Conservation (phyloP, 208 protist genomes). For the Leishmania guyanensis region DNA sequence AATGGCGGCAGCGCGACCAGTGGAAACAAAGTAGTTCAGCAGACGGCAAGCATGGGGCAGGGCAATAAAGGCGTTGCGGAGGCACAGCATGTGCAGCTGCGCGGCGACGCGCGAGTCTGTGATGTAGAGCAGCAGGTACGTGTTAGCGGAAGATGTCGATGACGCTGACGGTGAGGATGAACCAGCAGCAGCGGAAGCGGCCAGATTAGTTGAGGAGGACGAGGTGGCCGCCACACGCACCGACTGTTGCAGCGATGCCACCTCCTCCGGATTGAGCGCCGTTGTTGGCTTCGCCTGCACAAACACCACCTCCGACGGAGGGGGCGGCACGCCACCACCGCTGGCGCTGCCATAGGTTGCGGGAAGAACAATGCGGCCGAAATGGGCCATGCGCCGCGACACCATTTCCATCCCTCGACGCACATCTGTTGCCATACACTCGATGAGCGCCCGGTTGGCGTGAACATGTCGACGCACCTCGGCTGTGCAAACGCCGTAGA, state of each 20-base stretch:
- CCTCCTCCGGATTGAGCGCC: conserved; percentile 31
- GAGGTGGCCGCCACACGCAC: conserved; percentile 17
- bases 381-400: conserved; percentile 28
- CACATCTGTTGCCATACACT: conserved; percentile 78
- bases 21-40: conserved; percentile 39
- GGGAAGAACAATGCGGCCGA: conserved; percentile 22
- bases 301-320: conserved; percentile 41
- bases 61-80: conserved; percentile 59
- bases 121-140: conserved; percentile 51
- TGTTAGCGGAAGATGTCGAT: background rate
- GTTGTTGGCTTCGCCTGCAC: conserved; percentile 27
- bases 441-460: conserved; percentile 39
- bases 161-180: background rate
- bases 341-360: conserved; percentile 21
- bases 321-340: conserved; percentile 33
- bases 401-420: conserved; percentile 29
- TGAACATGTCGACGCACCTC: conserved; percentile 71
- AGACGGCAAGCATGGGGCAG: conserved; percentile 52
- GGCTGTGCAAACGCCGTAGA: conserved; percentile 80
- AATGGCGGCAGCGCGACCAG: conserved; percentile 34
- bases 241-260: conserved; percentile 38
- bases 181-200: background rate
- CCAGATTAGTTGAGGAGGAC: background rate
- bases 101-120: conserved; percentile 72
- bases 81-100: conserved; percentile 67